Base-by-base conservation (phyloP, 768 basidiomycete species). In the Russula vinacea region DNA sequence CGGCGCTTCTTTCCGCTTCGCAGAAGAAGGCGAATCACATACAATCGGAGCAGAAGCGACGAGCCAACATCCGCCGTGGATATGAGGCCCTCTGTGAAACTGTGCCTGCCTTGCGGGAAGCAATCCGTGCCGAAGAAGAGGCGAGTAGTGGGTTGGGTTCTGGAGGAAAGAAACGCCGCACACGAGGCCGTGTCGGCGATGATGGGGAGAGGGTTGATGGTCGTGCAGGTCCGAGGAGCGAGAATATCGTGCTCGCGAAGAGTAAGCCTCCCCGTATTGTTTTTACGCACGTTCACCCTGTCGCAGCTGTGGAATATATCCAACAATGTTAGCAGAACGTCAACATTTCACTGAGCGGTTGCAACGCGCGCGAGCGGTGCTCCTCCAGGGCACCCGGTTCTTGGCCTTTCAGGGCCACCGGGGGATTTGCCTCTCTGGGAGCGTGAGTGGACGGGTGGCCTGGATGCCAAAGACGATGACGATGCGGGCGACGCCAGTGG, bases 11-110 rank as follows among this genome's bases (percentile, higher is more conserved):
- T 29, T 87, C 88, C 1, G 84, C 90, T 0, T 86, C 88, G 2
- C 91, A 94, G 79, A 95, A 95, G 73, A 92, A 94, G 72, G 89
- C 89, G 45, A 95, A 95, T 70, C 94, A 97, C 71, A 96, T 97
- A 68, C 89, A 92, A 70, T 90, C 88, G 2, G 94, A 97, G 77
- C 93, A 96, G 78, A 95, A 95, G 74, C 86, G 94, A 29, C 84
- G 94, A 37, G 92, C 92, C 16, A 94, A 94, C 70, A 96, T 97
- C 57, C 82, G 92, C 13, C 77, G 86, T 44, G 94, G 93, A 13
- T 96, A 96, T 72, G 94, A 95, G 69, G 86, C 88, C 8, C 79
- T 97, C 0, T 94, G 93, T 70, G 87, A 88, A 29, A 84, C 85
- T 32, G 87, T 97, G 0, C 94, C 94, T 11, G 79, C 90, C 2